Percentiles rank a stretch among this genome's conserved stretches.
These are phyloP conservation scores for Fusarium neocosmosporiellum DNA, from an alignment of 2,329 filamentous ascomycete species.

Conservation along the genomic window DNA sequence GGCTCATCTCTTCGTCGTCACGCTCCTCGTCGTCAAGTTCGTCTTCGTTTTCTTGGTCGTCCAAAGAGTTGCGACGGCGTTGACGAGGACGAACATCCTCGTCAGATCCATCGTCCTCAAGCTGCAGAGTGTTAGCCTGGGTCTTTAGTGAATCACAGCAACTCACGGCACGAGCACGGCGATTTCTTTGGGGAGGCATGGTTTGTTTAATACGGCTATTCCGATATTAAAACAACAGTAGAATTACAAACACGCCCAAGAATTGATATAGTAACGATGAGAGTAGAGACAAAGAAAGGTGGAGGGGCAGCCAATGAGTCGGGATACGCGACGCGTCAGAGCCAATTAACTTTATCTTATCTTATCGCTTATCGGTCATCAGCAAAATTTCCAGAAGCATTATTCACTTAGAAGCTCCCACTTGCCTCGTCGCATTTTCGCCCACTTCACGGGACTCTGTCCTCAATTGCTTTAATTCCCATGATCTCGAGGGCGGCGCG, in stretches of 20 bases:
- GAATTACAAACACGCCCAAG: not conserved
- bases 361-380: conserved; percentile 43
- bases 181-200: conserved; percentile 51
- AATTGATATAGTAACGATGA: not conserved
- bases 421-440: conserved; percentile 12
- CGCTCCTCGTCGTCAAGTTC: conserved; percentile 54
- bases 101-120: conserved; percentile 47
- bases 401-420: not conserved
- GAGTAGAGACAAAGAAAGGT: not conserved
- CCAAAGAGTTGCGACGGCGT: conserved; percentile 45
- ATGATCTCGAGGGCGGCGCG: conserved; percentile 52
- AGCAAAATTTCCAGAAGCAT: conserved; percentile 39
- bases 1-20: conserved; percentile 25
- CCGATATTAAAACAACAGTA: not conserved
- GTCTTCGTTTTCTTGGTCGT: conserved; percentile 45
- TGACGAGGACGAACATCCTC: conserved; percentile 48
- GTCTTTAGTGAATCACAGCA: conserved; percentile 12
- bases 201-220: not conserved
- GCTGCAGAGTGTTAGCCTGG: conserved; percentile 23
- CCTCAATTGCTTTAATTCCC: conserved; percentile 25
- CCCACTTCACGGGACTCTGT: conserved; percentile 14
- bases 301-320: conserved; percentile 11
- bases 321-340: conserved; percentile 37
- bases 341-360: conserved; percentile 37
- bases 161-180: conserved; percentile 48